Percentiles rank a stretch among this genome's conserved stretches.
Evolutionary conservation across 2,329 filamentous ascomycete species (phyloP).

Genomic region (Trichoderma pleuroti): DNA sequence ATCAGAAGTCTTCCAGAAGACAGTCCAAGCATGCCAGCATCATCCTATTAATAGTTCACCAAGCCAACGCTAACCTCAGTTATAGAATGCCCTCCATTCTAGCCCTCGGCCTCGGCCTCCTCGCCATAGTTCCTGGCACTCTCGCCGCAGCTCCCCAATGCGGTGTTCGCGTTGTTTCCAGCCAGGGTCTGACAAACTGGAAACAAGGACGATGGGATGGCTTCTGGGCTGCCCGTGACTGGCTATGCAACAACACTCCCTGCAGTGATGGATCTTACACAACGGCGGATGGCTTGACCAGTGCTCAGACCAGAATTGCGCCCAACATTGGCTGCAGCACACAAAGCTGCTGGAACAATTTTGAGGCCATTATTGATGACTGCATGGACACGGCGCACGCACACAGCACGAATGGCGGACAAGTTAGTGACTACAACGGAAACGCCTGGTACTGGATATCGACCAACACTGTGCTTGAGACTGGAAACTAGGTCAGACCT

Average conservation of each 20-base stretch:
- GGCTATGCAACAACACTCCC: background rate
- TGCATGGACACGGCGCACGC: background rate
- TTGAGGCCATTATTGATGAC: background rate
- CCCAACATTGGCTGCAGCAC: background rate
- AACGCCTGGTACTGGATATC: background rate
- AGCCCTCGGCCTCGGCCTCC: background rate
- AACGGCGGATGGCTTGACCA: background rate
- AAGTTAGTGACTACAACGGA: background rate
- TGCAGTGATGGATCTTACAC: background rate
- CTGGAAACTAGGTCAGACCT: background rate
- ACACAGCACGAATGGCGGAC: background rate
- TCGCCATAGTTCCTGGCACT: background rate
- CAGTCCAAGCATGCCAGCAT: background rate
- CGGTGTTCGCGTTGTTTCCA: background rate
- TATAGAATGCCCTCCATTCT: background rate
- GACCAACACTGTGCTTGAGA: background rate
- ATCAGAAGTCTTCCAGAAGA: background rate
- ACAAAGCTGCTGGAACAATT: background rate
- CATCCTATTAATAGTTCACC: background rate
- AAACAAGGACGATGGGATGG: background rate
- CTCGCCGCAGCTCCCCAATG: background rate
- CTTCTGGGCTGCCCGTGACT: background rate
- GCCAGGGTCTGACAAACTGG: background rate
- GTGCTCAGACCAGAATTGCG: background rate
- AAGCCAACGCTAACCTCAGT: background rate